Evolutionary conservation across 2,329 filamentous ascomycete genomes (phyloP), one percentile per base, ranked within the genome.

Genomic region (Fusarium hostae): DNA sequence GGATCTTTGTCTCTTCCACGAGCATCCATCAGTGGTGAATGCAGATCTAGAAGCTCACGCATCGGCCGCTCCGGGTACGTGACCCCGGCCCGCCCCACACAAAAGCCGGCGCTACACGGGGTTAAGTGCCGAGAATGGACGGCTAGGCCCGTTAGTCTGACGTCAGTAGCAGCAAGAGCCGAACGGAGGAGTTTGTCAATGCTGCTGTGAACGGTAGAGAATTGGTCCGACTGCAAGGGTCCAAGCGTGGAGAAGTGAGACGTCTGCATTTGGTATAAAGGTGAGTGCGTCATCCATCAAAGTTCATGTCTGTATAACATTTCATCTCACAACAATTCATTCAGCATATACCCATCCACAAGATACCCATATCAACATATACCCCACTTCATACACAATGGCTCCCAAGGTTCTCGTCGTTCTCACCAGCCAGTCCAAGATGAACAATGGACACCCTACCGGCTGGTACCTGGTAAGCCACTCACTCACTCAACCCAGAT

Each of bases 381-480:
- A 47, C 26, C n/a, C 39, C 54, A 41, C 39, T 22, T 32, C 12
- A 59, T 24, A 28, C 68, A 79, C 48, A 71, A 87, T 87, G 85
- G 82, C 84, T 39, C 85, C 83, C 74, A 92, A 91, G 79, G 82
- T 94, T 71, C 90, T 94, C 82, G 82, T 93, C 79, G 88, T 94
- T 63, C 88, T 94, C 68, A 92, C 90, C 71, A 93, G 90, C 67
- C 85, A 88, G 79, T 80, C 79, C 77, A 81, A 83, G 79, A 84
- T 89, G 74, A 70, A 82, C 73, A 83, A 84, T 47, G 84, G 84
- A 76, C 83, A 83, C 75, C 86, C 86, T 13, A 93, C 91, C 0
- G 92, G 92, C 71, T 94, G 91, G 91, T 94, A 89, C 78, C 82
- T 94, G 75, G 89, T 91, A 82, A 52, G 83, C 68, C 44, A 9